Base-by-base conservation (phyloP, 208 protist species). In the Phytomonas sp. region DNA sequence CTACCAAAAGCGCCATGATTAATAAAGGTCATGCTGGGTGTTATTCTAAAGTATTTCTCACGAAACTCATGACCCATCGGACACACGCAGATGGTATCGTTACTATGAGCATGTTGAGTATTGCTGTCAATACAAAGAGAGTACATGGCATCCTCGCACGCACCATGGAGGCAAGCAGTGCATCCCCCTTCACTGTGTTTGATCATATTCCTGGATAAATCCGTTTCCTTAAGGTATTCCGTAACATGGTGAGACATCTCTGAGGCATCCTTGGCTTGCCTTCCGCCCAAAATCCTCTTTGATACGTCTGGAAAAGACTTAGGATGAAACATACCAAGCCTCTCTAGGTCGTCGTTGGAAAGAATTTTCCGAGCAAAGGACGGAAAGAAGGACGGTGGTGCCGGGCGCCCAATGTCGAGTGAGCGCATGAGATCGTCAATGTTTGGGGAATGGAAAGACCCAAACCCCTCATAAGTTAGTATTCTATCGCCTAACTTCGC, bases 1-100 rank as follows among this genome's bases (percentile, higher is more conserved):
- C 91, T 85, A 65, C 93, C 93, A 81, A 97, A 97, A 20, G 91
- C 93, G n/a, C 93, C 93, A 71, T 97, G 93, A 72, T 97, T 97
- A 64, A 97, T 85, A 75, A 96, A 96, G 29, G 84, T 77, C 75
- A 92, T 85, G 31, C 87, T 75, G 1, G 68, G 63, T 11, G 84
- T 85, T 28, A 97, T 83, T 7, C 69, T 73, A 56, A 96, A 96
- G 73, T 94, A 76, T 62, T 81, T 68, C 5, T 73, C 68, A 15
- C 81, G 76, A 62, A 95, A 89, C 0, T 40, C 60, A 2, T 30
- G 26, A 11, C 92, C 92, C 37, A 95, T 70, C 43, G 74, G 66
- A 40, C 73, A 82, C 32, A 67, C 31, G 33, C 26, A 20, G 17
- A 37, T n/a, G 28, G 31, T 0, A 37, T 37, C 60, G 26, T 0